phyloP scores from a whole-genome alignment of 2,329 filamentous ascomycete species.

The Fonsecaea erecta region DNA sequence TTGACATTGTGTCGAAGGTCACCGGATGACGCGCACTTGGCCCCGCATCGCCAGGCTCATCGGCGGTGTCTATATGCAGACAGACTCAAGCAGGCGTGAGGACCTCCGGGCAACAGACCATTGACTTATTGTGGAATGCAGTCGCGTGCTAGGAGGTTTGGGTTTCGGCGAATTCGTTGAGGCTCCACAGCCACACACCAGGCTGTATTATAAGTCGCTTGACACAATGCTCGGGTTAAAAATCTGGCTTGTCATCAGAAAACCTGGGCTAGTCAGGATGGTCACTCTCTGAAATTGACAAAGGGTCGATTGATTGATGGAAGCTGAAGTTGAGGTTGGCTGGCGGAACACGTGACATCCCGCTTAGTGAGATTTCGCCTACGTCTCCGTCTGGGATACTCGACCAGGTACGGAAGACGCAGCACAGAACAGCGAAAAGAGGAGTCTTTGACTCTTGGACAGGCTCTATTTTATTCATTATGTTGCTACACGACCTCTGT shows the following conservation, averaged over 20 bases:
- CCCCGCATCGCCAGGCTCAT: constrained; percentile 16
- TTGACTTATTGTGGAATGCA: constrained; percentile 11
- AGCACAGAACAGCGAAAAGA: background rate
- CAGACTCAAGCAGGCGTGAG: background rate
- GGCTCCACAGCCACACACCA: background rate
- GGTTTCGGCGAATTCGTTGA: background rate
- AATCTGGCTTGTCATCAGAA: background rate
- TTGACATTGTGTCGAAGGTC: constrained; percentile 55
- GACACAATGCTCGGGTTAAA: no score
- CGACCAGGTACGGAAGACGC: background rate
- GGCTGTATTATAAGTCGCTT: background rate
- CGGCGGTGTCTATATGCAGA: constrained; percentile 1
- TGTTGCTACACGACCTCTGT: constrained; percentile 17
- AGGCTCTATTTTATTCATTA: constrained; percentile 11
- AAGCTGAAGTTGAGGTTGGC: background rate
- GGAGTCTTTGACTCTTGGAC: constrained; percentile 1
- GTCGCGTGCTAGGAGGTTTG: constrained; percentile 19
- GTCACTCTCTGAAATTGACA: background rate
- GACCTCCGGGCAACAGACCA: background rate
- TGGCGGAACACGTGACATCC: constrained; percentile 2
- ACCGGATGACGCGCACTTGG: constrained; percentile 15
- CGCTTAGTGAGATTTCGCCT: constrained; percentile 20
- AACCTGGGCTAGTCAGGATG: background rate
- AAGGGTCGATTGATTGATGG: background rate
- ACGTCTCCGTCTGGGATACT: background rate